These are phyloP conservation scores for Coemansia sp. DNA, from an alignment of 192 early-diverging fungal species.

Conservation along the genomic window DNA sequence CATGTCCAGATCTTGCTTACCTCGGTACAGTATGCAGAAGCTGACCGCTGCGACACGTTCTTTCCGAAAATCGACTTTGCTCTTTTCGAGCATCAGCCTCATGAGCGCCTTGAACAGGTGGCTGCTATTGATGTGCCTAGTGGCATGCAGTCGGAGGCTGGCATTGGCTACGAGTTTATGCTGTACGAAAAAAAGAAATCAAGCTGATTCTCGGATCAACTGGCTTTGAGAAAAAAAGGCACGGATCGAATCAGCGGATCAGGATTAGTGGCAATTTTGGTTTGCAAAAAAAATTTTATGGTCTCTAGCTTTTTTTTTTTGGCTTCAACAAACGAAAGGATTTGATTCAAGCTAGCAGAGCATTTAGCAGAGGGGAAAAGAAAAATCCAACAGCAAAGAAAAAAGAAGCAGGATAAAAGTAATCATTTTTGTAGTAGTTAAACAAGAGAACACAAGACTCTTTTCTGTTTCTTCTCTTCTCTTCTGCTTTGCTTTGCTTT, in stretches of 20 bases:
- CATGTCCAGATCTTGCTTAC: conserved; percentile 70
- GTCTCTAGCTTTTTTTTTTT: conserved; percentile 9
- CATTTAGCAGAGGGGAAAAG: too few relatives aligned
- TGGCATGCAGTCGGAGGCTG: conserved; percentile 57
- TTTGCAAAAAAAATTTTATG: conserved; percentile 10
- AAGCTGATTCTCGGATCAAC: conserved; percentile 3
- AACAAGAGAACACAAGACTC: too few relatives aligned
- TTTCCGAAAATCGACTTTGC: conserved; percentile 64
- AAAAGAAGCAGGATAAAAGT: not conserved
- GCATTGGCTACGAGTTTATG: conserved; percentile 64
- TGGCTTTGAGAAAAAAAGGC: not conserved
- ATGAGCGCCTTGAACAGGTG: conserved; percentile 57
- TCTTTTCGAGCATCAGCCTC: conserved; percentile 42
- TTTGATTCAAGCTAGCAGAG: too few relatives aligned
- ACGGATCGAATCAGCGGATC: not conserved
- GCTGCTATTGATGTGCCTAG: conserved; percentile 42
- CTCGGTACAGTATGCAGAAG: conserved; percentile 57
- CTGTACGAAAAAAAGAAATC: conserved; percentile 43
- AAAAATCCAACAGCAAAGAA: too few relatives aligned
- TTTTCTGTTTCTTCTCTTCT: not conserved
- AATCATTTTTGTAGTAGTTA: not conserved
- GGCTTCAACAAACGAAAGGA: not conserved
- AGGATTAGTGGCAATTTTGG: not conserved
- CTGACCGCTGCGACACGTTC: conserved; percentile 75
- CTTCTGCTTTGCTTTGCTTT: not conserved